These are phyloP conservation scores for Globisporangium nunn DNA, from an alignment of 352 stramenopile species.

Conservation along the genomic window DNA sequence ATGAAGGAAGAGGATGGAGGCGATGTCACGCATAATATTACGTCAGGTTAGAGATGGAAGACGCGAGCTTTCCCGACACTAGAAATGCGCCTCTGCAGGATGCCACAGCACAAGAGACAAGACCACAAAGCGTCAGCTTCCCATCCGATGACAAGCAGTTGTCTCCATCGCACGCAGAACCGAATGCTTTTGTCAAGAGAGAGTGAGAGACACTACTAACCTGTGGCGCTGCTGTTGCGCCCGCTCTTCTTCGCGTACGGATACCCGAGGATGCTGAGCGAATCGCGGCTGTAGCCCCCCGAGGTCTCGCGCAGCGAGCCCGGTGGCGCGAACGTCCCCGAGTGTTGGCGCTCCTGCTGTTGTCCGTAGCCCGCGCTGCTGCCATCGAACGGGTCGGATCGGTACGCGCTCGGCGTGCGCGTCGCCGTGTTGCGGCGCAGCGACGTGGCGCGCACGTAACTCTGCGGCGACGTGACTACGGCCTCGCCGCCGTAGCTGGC, in stretches of 20 bases:
- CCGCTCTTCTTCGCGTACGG: slow-evolving; percentile 73
- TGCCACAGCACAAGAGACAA: not conserved
- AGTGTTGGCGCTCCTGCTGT: slow-evolving; percentile 6
- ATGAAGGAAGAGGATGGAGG: no score
- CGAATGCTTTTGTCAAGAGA: not conserved
- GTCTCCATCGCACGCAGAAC: not conserved
- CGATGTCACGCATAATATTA: no score
- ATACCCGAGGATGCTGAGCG: slow-evolving; percentile 77
- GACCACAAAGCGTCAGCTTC: not conserved
- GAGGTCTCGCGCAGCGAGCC: slow-evolving; percentile 18
- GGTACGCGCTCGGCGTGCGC: slow-evolving; percentile 5
- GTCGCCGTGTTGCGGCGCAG: slow-evolving; percentile 42
- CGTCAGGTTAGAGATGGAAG: no score
- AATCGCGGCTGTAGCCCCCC: slow-evolving; percentile 62
- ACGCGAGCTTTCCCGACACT: not conserved
- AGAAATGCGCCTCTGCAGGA: slow-evolving; percentile 1
- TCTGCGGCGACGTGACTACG: slow-evolving; percentile 65
- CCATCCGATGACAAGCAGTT: no score
- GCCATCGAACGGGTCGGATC: slow-evolving; percentile 11
- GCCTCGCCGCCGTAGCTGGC: slow-evolving; percentile 20
- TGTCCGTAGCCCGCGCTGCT: slow-evolving; percentile 2
- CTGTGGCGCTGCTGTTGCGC: slow-evolving; percentile 47
- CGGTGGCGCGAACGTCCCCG: slow-evolving; percentile 8
- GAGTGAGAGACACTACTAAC: slow-evolving; percentile 12
- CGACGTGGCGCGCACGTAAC: slow-evolving; percentile 61